Evolutionary conservation across 352 stramenopile species (phyloP), one percentile per base, ranked within the genome.

Genomic region (Lagenidium giganteum): DNA sequence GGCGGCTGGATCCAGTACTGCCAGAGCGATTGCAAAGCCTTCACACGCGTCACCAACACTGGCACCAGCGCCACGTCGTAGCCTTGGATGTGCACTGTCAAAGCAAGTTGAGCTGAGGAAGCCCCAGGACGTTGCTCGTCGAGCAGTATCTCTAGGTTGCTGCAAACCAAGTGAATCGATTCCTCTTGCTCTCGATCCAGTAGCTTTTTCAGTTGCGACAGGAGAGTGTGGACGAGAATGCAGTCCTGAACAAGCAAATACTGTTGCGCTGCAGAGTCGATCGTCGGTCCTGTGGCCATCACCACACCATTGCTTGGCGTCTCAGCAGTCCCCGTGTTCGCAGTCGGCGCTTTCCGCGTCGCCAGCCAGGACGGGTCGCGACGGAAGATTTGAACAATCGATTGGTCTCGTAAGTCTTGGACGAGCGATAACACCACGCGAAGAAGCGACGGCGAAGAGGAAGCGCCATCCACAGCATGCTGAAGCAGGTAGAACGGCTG

Each of bases 201-300:
- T 14, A 42, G n/a, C 22, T 42, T 5, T 41, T 11, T 44, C 47
- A 80, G 42, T 6, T 66, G 54, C 28, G 52, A 61, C 0, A 86
- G 42, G 44, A 86, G 54, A 5, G 50, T 61, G 32, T 86, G 73
- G 3, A 65, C 44, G 22, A 83, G 44, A 24, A 86, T 47, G 26
- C 70, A 86, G 40, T 83, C 73, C 40, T 83, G 70, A 3, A 86
- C 45, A 2, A 82, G 54, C 18, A 67, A 40, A 26, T 74, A 71
- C 20, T 83, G 65, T 17, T 71, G 60, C 43, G 50, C 77, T 5
- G 56, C 35, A 39, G 62, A 51, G 3, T 56, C 67, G 8, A 47
- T 51, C 4, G 32, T 37, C n/a, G 32, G 8, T 24, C 30, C 9
- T 32, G 47, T 13, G 16, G 42, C 16, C 12, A 30, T 14, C 20